phyloP scores from a whole-genome alignment of 352 stramenopile species.

The Blastocystis sp. region DNA sequence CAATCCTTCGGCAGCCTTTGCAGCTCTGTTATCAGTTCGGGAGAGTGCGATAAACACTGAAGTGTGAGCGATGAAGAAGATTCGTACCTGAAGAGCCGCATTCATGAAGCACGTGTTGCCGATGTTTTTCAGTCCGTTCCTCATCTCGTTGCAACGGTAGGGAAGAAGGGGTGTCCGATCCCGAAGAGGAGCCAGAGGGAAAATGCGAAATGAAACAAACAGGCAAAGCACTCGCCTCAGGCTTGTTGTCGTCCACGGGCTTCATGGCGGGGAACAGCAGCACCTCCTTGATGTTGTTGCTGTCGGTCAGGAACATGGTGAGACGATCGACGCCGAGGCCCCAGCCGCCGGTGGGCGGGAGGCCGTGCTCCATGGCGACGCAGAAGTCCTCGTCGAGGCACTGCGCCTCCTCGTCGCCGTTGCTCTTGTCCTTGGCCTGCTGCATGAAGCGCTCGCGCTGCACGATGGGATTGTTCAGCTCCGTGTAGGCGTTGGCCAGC shows the following conservation, averaged over 20 bases:
- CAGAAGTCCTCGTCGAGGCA: constrained; percentile 94
- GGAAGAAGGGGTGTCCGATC: not conserved
- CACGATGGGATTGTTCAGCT: constrained; percentile 95
- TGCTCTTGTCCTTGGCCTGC: constrained; percentile 79
- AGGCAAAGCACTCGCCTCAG: constrained; percentile 20
- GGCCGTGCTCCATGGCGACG: constrained; percentile 90
- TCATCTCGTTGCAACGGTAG: constrained; percentile 50
- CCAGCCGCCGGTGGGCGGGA: constrained; percentile 92
- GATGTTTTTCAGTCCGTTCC: constrained; percentile 76
- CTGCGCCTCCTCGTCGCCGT: constrained; percentile 84
- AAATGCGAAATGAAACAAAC: constrained; percentile 48
- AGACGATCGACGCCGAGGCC: constrained; percentile 93
- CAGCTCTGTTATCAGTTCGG: constrained; percentile 8
- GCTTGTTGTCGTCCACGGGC: constrained; percentile 74
- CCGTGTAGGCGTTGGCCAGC: constrained; percentile 96
- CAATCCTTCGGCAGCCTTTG: not conserved
- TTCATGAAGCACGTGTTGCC: constrained; percentile 85
- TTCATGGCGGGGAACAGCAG: constrained; percentile 99
- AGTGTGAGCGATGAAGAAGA: not conserved
- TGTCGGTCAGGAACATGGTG: constrained; percentile 95
- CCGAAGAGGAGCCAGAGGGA: not conserved
- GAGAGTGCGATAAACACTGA: constrained; percentile 45
- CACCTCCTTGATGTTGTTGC: constrained; percentile 98
- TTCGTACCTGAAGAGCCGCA: constrained; percentile 75
- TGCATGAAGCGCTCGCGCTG: constrained; percentile 90